Percentiles rank a stretch among this genome's conserved stretches.
phyloP scores from a whole-genome alignment of 2,329 filamentous ascomycete genomes.

The Fusarium tuaranense region DNA sequence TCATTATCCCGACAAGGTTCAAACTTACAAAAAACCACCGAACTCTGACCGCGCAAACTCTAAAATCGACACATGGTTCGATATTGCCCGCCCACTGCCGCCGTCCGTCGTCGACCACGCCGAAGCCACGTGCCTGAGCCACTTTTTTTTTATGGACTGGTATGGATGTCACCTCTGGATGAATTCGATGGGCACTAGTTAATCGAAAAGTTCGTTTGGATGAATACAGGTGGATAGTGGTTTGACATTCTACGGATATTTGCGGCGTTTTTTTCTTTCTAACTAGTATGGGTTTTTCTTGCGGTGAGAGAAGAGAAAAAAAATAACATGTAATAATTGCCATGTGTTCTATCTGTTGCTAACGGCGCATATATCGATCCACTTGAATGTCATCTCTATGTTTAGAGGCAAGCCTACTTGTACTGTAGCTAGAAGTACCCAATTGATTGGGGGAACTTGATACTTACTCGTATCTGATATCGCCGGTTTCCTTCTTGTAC shows the following conservation, averaged over 20 bases:
- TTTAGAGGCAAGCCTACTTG: not conserved
- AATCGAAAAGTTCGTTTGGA: not conserved
- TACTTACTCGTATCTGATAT: not conserved
- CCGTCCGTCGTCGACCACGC: not conserved
- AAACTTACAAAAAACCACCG: not conserved
- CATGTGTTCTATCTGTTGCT: not conserved
- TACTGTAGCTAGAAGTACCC: not conserved
- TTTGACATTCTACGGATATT: not conserved
- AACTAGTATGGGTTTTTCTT: not conserved
- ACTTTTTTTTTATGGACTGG: not conserved
- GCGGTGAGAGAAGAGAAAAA: not conserved
- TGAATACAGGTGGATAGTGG: not conserved
- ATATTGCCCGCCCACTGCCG: not conserved
- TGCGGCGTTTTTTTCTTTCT: not conserved
- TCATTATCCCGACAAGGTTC: not conserved
- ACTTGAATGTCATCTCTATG: not conserved
- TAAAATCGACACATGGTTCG: conserved; percentile 2
- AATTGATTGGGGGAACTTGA: not conserved
- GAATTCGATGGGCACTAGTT: not conserved
- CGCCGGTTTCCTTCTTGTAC: not conserved
- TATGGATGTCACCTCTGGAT: not conserved
- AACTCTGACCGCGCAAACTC: not conserved
- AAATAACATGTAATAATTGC: not conserved
- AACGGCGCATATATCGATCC: not conserved
- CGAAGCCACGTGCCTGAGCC: not conserved